Percentiles rank a stretch among this genome's conserved stretches.
Evolutionary conservation across 345 rosid species (phyloP).

Genomic region (Eucalyptus viminalis): DNA sequence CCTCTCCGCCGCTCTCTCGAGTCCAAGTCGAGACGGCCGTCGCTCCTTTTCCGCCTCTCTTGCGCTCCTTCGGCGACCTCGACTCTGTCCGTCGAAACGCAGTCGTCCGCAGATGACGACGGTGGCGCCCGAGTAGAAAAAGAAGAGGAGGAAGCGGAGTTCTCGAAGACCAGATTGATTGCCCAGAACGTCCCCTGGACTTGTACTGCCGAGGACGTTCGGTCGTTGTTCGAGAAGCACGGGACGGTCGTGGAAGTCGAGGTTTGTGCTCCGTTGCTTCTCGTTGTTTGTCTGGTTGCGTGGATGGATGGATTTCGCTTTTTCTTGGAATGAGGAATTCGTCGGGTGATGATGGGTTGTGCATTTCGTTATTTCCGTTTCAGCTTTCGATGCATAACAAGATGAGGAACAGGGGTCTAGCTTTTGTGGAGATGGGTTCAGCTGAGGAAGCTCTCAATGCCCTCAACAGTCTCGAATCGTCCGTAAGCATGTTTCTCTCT

Average conservation of each 20-base stretch:
- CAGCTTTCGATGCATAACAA: constrained; percentile 76
- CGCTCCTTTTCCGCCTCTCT: background rate
- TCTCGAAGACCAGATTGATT: constrained; percentile 42
- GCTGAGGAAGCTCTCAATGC: constrained; percentile 65
- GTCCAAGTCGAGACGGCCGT: background rate
- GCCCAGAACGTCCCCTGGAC: constrained; percentile 76
- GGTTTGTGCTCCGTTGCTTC: constrained; percentile 12
- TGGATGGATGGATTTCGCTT: background rate
- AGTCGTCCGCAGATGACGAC: background rate
- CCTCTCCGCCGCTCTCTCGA: background rate
- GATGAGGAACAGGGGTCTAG: constrained; percentile 65
- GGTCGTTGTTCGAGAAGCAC: constrained; percentile 59
- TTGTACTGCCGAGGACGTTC: constrained; percentile 61
- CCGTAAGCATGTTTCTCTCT: constrained; percentile 14
- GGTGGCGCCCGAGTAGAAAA: background rate
- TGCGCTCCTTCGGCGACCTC: background rate
- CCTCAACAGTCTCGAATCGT: constrained; percentile 42
- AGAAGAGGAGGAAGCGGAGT: constrained; percentile 23
- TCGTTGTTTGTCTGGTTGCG: background rate
- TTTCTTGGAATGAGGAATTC: background rate
- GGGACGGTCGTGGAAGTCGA: constrained; percentile 69
- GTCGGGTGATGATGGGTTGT: background rate
- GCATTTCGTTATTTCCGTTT: background rate
- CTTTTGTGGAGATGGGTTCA: constrained; percentile 67
- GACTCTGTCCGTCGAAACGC: background rate